These are phyloP conservation scores for Barnettozyma siamensis DNA, from an alignment of 805 yeast species.

Conservation along the genomic window DNA sequence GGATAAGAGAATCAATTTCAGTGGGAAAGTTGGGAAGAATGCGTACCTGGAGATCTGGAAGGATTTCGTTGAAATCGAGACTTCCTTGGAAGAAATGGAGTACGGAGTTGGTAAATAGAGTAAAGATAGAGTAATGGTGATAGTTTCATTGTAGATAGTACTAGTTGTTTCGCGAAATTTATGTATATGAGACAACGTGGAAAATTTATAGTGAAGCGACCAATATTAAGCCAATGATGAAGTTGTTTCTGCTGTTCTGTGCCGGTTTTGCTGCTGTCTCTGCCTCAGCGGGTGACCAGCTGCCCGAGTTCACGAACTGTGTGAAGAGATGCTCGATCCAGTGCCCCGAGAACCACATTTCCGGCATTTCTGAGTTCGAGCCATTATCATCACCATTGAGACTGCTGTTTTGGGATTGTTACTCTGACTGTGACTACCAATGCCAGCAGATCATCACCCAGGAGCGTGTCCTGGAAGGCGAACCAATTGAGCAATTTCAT, in stretches of 20 bases:
- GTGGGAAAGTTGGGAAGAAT: conserved; percentile 53
- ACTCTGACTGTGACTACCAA: conserved; percentile 82
- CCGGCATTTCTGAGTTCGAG: background rate
- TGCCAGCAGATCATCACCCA: conserved; percentile 77
- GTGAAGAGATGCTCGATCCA: background rate
- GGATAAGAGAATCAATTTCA: conserved; percentile 47
- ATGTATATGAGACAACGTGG: too few species aligned
- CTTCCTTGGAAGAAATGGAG: conserved; percentile 25
- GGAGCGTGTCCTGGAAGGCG: conserved; percentile 40
- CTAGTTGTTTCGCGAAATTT: too few species aligned
- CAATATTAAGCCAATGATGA: background rate
- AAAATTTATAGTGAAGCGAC: too few species aligned
- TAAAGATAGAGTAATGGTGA: too few species aligned
- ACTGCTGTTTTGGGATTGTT: conserved; percentile 67
- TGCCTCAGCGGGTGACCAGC: background rate
- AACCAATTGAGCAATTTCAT: conserved; percentile 76
- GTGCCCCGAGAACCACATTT: background rate
- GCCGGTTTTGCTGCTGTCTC: background rate
- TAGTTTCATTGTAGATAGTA: too few species aligned
- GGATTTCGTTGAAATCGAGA: conserved; percentile 56
- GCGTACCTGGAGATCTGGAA: conserved; percentile 60
- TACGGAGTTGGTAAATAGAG: too few species aligned
- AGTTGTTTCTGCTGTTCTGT: background rate
- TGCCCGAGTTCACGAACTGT: background rate
- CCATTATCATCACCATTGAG: conserved; percentile 10